A percentile compares a stretch with the other conserved stretches of the same genome.
phyloP scores from a whole-genome alignment of 495 filamentous ascomycete species.

The Xylaria acuta region DNA sequence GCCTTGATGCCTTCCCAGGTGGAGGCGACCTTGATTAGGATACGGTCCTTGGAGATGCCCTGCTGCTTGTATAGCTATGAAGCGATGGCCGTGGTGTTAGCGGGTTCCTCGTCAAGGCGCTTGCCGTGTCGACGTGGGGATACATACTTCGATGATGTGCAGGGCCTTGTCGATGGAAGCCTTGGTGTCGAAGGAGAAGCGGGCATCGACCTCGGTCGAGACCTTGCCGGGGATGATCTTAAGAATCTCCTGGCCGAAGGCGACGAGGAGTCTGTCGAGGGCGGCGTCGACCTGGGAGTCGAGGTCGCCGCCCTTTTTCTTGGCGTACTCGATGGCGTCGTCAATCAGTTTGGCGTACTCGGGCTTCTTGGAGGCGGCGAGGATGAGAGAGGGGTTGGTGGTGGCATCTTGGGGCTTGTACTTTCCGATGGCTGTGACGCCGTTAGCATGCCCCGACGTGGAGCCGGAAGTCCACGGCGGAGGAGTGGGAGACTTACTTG shows the following conservation, averaged over 20 bases:
- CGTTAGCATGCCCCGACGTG: conserved; percentile 33
- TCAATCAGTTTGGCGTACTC: conserved; percentile 96
- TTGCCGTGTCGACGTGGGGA: background rate
- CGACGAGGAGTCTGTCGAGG: conserved; percentile 91
- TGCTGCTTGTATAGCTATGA: conserved; percentile 86
- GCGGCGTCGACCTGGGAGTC: conserved; percentile 82
- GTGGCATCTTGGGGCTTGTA: conserved; percentile 99
- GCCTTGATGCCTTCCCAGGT: conserved; percentile 98
- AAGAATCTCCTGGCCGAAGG: conserved; percentile 98
- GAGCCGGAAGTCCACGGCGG: background rate
- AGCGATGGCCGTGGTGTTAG: conserved; percentile 22
- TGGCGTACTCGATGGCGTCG: conserved; percentile 82
- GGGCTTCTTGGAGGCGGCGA: conserved; percentile 96
- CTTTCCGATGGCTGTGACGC: conserved; percentile 83
- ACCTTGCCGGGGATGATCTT: conserved; percentile 97
- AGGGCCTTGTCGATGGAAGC: conserved; percentile 94
- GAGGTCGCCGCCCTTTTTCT: conserved; percentile 68
- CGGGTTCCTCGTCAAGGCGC: background rate
- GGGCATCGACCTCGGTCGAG: conserved; percentile 97
- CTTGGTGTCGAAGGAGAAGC: conserved; percentile 94
- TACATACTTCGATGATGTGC: conserved; percentile 88
- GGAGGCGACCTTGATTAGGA: conserved; percentile 90
- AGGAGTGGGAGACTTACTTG: conserved; percentile 60
- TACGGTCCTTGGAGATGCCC: conserved; percentile 90
- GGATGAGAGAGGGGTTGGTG: conserved; percentile 97